Percentiles rank a stretch among this genome's conserved stretches.
Evolutionary conservation across 768 basidiomycete species (phyloP).

Genomic region (Phylloporus arenicola): DNA sequence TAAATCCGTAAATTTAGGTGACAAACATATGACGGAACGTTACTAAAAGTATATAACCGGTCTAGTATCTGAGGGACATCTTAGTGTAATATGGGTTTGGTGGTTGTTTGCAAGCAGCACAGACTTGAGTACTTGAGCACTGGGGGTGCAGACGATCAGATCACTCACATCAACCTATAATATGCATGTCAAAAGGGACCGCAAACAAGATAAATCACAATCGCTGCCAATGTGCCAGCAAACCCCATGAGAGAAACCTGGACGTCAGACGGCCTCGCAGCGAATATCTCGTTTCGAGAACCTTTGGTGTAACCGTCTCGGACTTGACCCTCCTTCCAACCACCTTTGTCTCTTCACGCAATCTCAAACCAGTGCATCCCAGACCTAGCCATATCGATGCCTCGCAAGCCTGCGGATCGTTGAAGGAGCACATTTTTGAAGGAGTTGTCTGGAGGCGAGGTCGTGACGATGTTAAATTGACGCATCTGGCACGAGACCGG

Average conservation of each 20-base stretch:
- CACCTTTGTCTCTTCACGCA: slow-evolving; percentile 10
- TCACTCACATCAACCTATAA: slow-evolving; percentile 50
- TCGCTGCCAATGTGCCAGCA: slow-evolving; percentile 42
- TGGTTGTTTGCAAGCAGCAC: slow-evolving; percentile 18
- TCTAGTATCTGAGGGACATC: too few species aligned
- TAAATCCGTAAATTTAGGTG: too few species aligned
- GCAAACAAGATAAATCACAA: neutral
- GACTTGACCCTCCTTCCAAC: slow-evolving; percentile 8
- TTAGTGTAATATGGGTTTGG: neutral
- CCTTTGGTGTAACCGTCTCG: slow-evolving; percentile 52
- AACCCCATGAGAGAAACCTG: slow-evolving; percentile 49
- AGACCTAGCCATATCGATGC: slow-evolving; percentile 48
- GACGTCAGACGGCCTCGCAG: slow-evolving; percentile 43
- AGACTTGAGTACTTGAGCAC: slow-evolving; percentile 33
- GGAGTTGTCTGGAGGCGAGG: slow-evolving; percentile 27
- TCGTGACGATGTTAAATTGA: neutral
- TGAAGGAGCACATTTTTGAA: slow-evolving; percentile 44
- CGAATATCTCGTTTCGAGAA: slow-evolving; percentile 48
- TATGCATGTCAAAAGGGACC: neutral
- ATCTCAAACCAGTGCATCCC: slow-evolving; percentile 26
- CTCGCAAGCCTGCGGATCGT: slow-evolving; percentile 46
- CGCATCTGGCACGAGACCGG: too few species aligned
- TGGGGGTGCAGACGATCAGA: slow-evolving; percentile 38
- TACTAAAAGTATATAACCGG: too few species aligned
- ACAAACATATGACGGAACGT: too few species aligned